Base-by-base conservation (phyloP, 2,329 filamentous ascomycete genomes). In the Trichoderma afroharzianum region DNA sequence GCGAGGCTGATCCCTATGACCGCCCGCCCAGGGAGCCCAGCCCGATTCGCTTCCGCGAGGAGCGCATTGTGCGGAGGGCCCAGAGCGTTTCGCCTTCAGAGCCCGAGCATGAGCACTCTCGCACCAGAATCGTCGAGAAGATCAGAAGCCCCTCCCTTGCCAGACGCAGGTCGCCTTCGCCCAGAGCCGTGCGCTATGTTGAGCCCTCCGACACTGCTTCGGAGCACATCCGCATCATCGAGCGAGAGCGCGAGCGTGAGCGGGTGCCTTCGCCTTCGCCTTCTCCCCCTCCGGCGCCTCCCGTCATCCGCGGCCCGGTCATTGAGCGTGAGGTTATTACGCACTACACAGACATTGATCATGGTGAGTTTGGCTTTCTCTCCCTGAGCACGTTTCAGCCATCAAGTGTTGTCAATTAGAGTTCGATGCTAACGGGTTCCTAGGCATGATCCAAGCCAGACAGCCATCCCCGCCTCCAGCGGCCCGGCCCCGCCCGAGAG, bases 261-360 rank as follows among this genome's bases (percentile, higher is more conserved):
- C 79, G 79, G 66, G 73, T 72, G 26, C 83, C 83, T 4, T 82
- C 83, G 9, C 83, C 86, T 24, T 86, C 86, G 12, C 86, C 88
- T 24, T 88, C 88, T 4, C 85, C 86, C 14, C 86, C 87, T 9
- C 85, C 87, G n/a, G 88, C 88, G 58, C 90, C 89, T 33, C 87
- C 87, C 74, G 86, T 92, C 58, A 91, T 96, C 76, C 88, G 90
- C 55, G 90, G 91, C 24, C 94, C 94, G 39, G 92, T 91, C 1
- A 93, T 97, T 76, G 93, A 95, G 81, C 90, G 95, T 77, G 93
- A 97, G 79, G 90, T 97, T 72, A 95, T 97, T 75, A 97, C 93
- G 0, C 93, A 96, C 81, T 95, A 96, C 79, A 88, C 91, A 71
- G 92, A 95, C 78, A 92, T 97, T 76, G 93, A 97, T 78, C 93